phyloP scores from a whole-genome alignment of 1,139 yeast species.

The Pichia kudriavzevii region DNA sequence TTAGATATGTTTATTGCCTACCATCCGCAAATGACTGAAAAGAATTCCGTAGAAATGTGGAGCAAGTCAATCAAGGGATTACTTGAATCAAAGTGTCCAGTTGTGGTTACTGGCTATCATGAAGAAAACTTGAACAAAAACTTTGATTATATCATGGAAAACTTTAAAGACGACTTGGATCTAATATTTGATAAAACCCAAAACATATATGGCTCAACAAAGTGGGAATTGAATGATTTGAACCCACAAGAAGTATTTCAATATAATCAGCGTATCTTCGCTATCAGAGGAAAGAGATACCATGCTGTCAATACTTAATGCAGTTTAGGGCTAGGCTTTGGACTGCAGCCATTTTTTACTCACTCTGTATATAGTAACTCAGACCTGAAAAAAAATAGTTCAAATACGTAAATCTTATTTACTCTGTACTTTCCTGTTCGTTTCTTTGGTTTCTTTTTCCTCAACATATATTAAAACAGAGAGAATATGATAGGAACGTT shows the following conservation, averaged over 20 bases:
- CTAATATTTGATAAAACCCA: slow-evolving; percentile 66
- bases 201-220: slow-evolving; percentile 76
- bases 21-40: slow-evolving; percentile 91
- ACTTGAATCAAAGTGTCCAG: slow-evolving; percentile 86
- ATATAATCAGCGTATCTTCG: slow-evolving; percentile 82
- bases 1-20: slow-evolving; percentile 84
- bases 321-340: too few species aligned
- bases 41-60: slow-evolving; percentile 76
- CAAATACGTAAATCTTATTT: too few species aligned
- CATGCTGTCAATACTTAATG: slow-evolving; percentile 67
- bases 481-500: too few species aligned
- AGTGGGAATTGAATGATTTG: slow-evolving; percentile 87
- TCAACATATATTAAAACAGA: too few species aligned
- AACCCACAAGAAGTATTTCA: slow-evolving; percentile 91
- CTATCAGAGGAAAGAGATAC: slow-evolving; percentile 92
- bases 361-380: too few species aligned
- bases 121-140: slow-evolving; percentile 65
- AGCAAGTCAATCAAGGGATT: slow-evolving; percentile 75
- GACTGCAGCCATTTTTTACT: too few species aligned
- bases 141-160: slow-evolving; percentile 57
- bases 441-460: too few species aligned
- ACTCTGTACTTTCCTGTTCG: too few species aligned
- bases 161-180: slow-evolving; percentile 72
- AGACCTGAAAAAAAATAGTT: too few species aligned
- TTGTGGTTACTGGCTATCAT: slow-evolving; percentile 87